Evolutionary conservation across 331 rosid species (phyloP), one percentile per base, ranked within the genome.

Genomic region (Phaseolus coccineus): DNA sequence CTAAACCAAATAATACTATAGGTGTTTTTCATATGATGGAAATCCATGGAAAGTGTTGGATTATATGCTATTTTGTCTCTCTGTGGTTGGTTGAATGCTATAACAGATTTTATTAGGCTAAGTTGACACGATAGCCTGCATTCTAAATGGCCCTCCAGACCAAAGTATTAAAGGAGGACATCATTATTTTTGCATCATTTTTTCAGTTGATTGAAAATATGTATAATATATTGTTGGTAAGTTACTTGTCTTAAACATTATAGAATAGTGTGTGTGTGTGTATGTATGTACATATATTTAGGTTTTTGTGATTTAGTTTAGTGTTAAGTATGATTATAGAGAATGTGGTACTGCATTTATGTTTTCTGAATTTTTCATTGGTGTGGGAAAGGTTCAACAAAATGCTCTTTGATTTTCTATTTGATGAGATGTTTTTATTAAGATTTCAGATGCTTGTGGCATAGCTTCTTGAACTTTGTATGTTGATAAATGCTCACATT

Each of bases 401-500:
- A 48, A 71, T 24, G 74, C 5, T 56, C 30, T 48, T 64, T 40
- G 2, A 10, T 58, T 39, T 55, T 55, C 56, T 71, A 15, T 71
- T 28, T 6, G 5, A 30, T 76, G 37, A 30, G 71, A 57, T 28
- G 35, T 4, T 82, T 79, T 71, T 42, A 71, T 35, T 58, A 15
- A 12, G 78, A 35, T 71, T 33, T 56, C 33, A 22, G 71, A 27
- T 71, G 78, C 71, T 31, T 10, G 5, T 44, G 64, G 68, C 30
- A 33, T 48, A 76, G 52, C 30, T 56, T 84, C 33, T 52, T 39
- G n/a, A 86, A 47, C 83, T 73, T 62, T 47, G 33, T 47, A 58
- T 82, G 55, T 70, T 75, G 71, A 22, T 79, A 39, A 27, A 39
- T 53, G 42, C n/a, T 66, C 16, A 61, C 12, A 50, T 71, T 69